These are phyloP conservation scores for Dryas octopetala DNA, from an alignment of 306 rosid species.

Conservation along the genomic window DNA sequence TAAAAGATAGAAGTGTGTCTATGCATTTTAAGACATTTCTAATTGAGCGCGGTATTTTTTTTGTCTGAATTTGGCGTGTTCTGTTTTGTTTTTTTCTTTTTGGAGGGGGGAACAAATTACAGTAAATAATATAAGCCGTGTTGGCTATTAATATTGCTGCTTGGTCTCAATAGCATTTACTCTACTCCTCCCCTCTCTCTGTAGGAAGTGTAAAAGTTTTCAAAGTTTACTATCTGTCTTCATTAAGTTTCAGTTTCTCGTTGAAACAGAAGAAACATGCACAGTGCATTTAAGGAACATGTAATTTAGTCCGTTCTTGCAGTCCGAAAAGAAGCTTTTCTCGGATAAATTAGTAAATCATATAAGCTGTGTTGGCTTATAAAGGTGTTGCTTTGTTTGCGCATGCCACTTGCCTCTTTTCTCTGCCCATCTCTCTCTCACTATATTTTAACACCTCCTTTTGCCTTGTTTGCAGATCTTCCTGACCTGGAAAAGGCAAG, in stretches of 20 bases:
- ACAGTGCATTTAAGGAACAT: background rate
- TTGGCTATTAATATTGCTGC: background rate
- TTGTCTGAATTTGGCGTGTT: too few species aligned
- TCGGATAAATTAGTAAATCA: too few species aligned
- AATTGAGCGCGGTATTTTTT: too few species aligned
- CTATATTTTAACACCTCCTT: background rate
- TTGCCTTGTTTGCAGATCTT: slow-evolving; percentile 58
- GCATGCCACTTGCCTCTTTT: background rate
- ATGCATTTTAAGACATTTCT: background rate
- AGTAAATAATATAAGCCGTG: background rate
- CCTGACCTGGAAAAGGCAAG: slow-evolving; percentile 93
- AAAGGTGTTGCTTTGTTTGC: background rate
- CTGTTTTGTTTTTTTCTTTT: too few species aligned
- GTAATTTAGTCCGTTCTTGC: background rate
- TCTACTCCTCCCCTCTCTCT: background rate
- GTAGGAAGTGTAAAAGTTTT: background rate
- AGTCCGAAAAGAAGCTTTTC: too few species aligned
- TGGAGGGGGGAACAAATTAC: too few species aligned
- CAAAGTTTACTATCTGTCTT: background rate
- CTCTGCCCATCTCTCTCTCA: background rate
- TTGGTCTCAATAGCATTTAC: too few species aligned
- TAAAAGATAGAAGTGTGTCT: background rate
- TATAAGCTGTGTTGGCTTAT: background rate
- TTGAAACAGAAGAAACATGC: background rate
- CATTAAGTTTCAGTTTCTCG: background rate